phyloP scores from a whole-genome alignment of 2,329 filamentous ascomycete species.

The Fusarium sp. region DNA sequence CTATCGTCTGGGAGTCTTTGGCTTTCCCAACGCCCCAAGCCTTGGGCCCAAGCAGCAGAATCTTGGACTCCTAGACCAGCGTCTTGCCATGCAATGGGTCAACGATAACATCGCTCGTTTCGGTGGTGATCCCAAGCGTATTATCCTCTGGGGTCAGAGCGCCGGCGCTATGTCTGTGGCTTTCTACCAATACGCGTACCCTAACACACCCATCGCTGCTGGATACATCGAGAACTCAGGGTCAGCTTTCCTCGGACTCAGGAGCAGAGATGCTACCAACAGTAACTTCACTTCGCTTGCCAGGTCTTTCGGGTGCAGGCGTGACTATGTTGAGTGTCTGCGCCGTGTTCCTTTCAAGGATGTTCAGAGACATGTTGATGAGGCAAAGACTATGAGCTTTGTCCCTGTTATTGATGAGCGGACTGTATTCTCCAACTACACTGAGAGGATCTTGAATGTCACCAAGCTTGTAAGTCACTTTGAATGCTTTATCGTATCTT shows the following conservation, averaged over 20 bases:
- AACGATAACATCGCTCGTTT: constrained; percentile 2
- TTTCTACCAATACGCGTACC: constrained; percentile 15
- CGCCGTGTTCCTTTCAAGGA: background rate
- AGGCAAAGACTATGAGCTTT: constrained; percentile 1
- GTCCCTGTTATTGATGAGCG: constrained; percentile 3
- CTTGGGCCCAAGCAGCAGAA: background rate
- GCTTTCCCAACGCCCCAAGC: background rate
- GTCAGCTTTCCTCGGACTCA: background rate
- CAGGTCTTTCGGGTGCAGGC: background rate
- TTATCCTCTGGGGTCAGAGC: constrained; percentile 13
- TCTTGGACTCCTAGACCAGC: constrained; percentile 4
- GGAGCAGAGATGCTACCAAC: background rate
- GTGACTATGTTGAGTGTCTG: background rate
- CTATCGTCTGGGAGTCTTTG: constrained; percentile 9
- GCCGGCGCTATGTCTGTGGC: constrained; percentile 7
- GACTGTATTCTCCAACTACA: constrained; percentile 3
- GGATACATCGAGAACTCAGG: constrained; percentile 14
- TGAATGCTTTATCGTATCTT: accelerated
- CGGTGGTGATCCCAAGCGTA: background rate
- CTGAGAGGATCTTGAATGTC: background rate
- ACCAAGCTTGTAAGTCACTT: background rate
- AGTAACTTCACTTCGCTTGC: constrained; percentile 7
- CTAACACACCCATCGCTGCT: background rate
- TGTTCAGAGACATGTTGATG: constrained; percentile 1
- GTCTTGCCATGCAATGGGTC: constrained; percentile 10